Evolutionary conservation across 2,329 filamentous ascomycete genomes (phyloP).

Genomic region (Chaetomium globosum): DNA sequence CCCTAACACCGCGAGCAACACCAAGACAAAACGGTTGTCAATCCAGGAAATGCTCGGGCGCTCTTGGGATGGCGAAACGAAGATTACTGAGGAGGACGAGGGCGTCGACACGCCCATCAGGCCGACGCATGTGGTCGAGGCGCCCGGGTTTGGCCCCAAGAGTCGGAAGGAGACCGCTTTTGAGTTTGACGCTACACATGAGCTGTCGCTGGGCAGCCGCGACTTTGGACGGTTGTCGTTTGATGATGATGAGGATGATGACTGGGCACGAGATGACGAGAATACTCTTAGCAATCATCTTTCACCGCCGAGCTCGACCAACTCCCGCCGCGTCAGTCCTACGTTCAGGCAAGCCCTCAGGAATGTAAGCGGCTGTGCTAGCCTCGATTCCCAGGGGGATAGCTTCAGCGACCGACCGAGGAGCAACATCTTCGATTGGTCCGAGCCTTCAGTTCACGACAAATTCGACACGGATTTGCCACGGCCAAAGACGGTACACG

Average conservation of each 20-base stretch:
- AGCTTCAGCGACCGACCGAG: slow-evolving; percentile 54
- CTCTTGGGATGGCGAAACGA: slow-evolving; percentile 57
- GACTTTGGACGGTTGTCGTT: slow-evolving; percentile 58
- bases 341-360: slow-evolving; percentile 58
- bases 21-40: slow-evolving; percentile 58
- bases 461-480: slow-evolving; percentile 62
- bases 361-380: slow-evolving; percentile 54
- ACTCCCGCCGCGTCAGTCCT: slow-evolving; percentile 56
- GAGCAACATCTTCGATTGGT: slow-evolving; percentile 79
- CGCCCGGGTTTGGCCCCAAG: slow-evolving; percentile 34
- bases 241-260: slow-evolving; percentile 65
- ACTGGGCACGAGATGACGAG: slow-evolving; percentile 63
- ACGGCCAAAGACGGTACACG: slow-evolving; percentile 74
- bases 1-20: slow-evolving; percentile 57
- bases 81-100: slow-evolving; percentile 67
- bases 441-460: slow-evolving; percentile 65
- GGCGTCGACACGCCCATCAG: slow-evolving; percentile 55
- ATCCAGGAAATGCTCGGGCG: slow-evolving; percentile 62
- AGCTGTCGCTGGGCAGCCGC: slow-evolving; percentile 42
- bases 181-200: slow-evolving; percentile 37
- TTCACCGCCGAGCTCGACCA: slow-evolving; percentile 61
- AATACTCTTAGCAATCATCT: slow-evolving; percentile 58
- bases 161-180: slow-evolving; percentile 34
- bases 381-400: slow-evolving; percentile 43
- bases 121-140: slow-evolving; percentile 41